Percentiles rank a stretch among this genome's conserved stretches.
phyloP scores from a whole-genome alignment of 805 yeast species.

The Saturnispora kantuleensis region DNA sequence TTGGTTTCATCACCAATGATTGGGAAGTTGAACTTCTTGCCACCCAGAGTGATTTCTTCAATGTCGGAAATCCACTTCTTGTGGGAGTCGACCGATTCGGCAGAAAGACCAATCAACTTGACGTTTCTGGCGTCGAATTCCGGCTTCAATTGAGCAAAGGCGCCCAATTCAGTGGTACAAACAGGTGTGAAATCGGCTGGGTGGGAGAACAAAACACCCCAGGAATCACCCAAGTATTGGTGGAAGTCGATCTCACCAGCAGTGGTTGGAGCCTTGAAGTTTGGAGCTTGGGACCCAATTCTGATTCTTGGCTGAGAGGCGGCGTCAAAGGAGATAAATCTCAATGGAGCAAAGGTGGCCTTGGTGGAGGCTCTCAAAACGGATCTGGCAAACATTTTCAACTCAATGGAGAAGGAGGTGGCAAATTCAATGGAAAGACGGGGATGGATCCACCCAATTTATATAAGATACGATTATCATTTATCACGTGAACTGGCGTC shows the following conservation, averaged over 20 bases:
- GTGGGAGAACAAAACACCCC: conserved; percentile 87
- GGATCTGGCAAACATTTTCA: conserved; percentile 15
- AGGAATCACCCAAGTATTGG: conserved; percentile 72
- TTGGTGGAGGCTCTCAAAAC: conserved; percentile 11
- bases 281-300: conserved; percentile 81
- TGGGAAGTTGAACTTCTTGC: conserved; percentile 74
- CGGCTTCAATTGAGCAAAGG: conserved; percentile 80
- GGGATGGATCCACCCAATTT: background rate
- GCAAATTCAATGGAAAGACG: background rate
- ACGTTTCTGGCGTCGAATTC: conserved; percentile 80
- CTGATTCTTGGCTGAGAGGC: conserved; percentile 55
- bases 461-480: background rate
- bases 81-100: conserved; percentile 74
- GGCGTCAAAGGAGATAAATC: conserved; percentile 37
- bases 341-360: conserved; percentile 17
- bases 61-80: conserved; percentile 84
- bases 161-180: conserved; percentile 93
- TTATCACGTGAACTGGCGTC: conserved; percentile 2
- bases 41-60: conserved; percentile 64
- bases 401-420: background rate
- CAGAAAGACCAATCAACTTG: conserved; percentile 84
- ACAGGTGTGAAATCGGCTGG: conserved; percentile 97
- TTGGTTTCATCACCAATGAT: conserved; percentile 82
- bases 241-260: conserved; percentile 80
- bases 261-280: conserved; percentile 76